phyloP scores from a whole-genome alignment of 352 stramenopile genomes.

The Phytophthora sansomeana region DNA sequence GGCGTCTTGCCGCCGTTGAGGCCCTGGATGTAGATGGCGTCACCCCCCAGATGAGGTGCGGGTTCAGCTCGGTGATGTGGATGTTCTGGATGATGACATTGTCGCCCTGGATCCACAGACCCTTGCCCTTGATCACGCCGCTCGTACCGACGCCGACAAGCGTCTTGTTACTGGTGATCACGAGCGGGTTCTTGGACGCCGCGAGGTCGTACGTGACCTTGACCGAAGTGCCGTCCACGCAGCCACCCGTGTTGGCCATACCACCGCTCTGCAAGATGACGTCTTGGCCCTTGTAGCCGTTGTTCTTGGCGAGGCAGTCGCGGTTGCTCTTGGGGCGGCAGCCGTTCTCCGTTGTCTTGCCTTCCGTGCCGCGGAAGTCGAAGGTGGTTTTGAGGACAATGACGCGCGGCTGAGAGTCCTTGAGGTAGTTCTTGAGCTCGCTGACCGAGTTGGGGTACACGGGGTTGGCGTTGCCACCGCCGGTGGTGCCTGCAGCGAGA shows the following conservation, averaged over 20 bases:
- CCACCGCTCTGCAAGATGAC: conserved; percentile 61
- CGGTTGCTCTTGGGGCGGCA: conserved; percentile 53
- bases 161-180: conserved; percentile 53
- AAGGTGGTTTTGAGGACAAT: conserved; percentile 63
- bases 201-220: conserved; percentile 36
- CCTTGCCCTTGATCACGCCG: conserved; percentile 52
- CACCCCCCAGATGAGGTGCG: conserved; percentile 41
- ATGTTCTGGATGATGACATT: conserved; percentile 57
- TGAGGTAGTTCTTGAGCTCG: conserved; percentile 57
- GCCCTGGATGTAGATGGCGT: conserved; percentile 40
- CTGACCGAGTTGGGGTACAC: conserved; percentile 51
- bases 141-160: conserved; percentile 47
- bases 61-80: no score
- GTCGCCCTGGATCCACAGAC: conserved; percentile 34
- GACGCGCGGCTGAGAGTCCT: conserved; percentile 47
- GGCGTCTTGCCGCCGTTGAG: conserved; percentile 28
- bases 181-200: conserved; percentile 36
- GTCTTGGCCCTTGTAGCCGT: conserved; percentile 60
- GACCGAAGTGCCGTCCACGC: conserved; percentile 41
- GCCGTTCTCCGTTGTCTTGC: conserved; percentile 52
- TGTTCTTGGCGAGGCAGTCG: conserved; percentile 60
- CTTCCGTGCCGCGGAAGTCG: conserved; percentile 60
- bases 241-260: conserved; percentile 63
- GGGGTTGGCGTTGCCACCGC: conserved; percentile 43
- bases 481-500: conserved; percentile 41